phyloP scores from a whole-genome alignment of 371 early-diverging fungal species.

The Mortierella sp. region DNA sequence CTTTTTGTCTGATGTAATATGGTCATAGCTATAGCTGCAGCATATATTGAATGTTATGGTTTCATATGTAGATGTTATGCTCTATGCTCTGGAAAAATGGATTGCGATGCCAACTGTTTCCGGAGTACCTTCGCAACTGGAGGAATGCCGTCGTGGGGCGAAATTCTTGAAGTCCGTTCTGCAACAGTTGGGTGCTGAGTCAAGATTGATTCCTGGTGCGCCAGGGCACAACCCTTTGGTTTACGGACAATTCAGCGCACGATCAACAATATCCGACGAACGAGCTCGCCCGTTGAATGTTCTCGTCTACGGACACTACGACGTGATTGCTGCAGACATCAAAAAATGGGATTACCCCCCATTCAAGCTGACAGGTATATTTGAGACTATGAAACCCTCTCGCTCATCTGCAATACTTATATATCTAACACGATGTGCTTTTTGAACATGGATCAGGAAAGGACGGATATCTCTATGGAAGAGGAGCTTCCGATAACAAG shows the following conservation, averaged over 20 bases:
- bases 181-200: conserved; percentile 80
- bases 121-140: conserved; percentile 72
- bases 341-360: conserved; percentile 70
- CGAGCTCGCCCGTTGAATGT: conserved; percentile 62
- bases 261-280: conserved; percentile 8
- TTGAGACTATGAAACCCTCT: not conserved
- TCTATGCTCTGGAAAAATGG: conserved; percentile 80
- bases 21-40: too few species aligned
- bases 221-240: conserved; percentile 82
- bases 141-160: conserved; percentile 84
- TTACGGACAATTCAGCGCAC: conserved; percentile 74
- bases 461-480: conserved; percentile 84
- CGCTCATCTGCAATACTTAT: too few species aligned
- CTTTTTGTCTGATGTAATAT: too few species aligned
- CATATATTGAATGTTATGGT: too few species aligned
- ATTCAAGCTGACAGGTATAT: conserved; percentile 63
- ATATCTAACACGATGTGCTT: not conserved
- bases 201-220: conserved; percentile 75
- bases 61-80: conserved; percentile 61
- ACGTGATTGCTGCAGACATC: conserved; percentile 80
- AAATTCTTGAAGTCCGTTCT: conserved; percentile 78
- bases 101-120: conserved; percentile 78
- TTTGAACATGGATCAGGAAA: conserved; percentile 54
- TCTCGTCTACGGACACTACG: conserved; percentile 89
- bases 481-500: conserved; percentile 88